Evolutionary conservation across 805 yeast genomes (phyloP).

Genomic region (Cyberlindnera misumaiensis): DNA sequence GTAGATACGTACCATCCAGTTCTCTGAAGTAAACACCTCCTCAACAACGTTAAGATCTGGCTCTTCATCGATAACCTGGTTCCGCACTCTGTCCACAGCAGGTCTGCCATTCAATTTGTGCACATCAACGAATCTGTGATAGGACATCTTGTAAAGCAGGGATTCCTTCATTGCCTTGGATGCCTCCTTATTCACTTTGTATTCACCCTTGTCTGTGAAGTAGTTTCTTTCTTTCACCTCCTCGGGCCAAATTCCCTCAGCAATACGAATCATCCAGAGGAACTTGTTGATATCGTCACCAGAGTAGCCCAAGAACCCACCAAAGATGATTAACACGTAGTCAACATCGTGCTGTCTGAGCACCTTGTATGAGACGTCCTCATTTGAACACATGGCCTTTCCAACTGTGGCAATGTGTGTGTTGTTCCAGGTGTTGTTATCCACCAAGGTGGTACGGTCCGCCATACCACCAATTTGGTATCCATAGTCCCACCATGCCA

Average conservation of each 20-base stretch:
- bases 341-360: constrained; percentile 91
- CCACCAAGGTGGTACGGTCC: constrained; percentile 95
- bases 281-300: constrained; percentile 97
- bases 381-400: constrained; percentile 90
- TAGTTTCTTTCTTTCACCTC: constrained; percentile 81
- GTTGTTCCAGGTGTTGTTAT: constrained; percentile 98
- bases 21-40: constrained; percentile 91
- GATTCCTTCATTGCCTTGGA: constrained; percentile 82
- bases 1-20: constrained; percentile 94
- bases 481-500: constrained; percentile 99
- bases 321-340: constrained; percentile 87
- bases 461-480: constrained; percentile 99
- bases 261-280: constrained; percentile 96
- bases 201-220: constrained; percentile 83
- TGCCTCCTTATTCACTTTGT: constrained; percentile 77
- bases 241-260: constrained; percentile 99
- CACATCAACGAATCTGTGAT: constrained; percentile 74
- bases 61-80: constrained; percentile 61
- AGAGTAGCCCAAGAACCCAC: constrained; percentile 87
- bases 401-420: constrained; percentile 99
- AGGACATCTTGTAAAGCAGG: constrained; percentile 91
- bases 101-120: constrained; percentile 41
- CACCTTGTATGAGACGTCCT: constrained; percentile 82
- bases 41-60: constrained; percentile 69
- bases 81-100: constrained; percentile 81